Evolutionary conservation across 805 yeast species (phyloP), one percentile per base, ranked within the genome.

Genomic region (Metschnikowia rubicola): DNA sequence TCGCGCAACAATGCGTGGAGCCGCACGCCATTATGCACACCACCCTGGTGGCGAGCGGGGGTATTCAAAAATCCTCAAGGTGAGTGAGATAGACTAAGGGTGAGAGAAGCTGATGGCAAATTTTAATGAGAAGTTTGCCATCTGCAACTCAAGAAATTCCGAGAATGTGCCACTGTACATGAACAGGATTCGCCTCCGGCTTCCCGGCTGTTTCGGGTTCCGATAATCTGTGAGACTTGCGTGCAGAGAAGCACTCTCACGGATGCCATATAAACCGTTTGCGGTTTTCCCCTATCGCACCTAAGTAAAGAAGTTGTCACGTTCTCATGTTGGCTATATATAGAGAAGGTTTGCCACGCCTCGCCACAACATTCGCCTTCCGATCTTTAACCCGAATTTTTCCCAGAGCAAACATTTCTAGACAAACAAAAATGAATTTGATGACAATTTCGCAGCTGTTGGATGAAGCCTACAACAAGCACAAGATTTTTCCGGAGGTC

Each of bases 371-470:
- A 8, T 4, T 39, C 33, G 37, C 37, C 26, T 13, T 37, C 34
- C 30, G 34, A 13, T 21, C n/a, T 21, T n/a, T 30, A 17, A 34
- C 39, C 37, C 26, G 43, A 33, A 30, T 30, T 21, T 37, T 32
- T 29, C 33, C 34, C 4, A 26, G 29, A 8, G 3, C 26, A 33
- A 10, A 29, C 11, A 34, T 26, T 29, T 15, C 26, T 11, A 45
- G 26, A 46, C 44, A 38, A 34, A 35, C 59, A 28, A 64, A 51
- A 54, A 73, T 71, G 78, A 64, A 64, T 44, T 68, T 78, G 47
- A 66, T 78, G 55, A 79, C 83, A 15, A 79, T 79, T 48, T 73
- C 81, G 36, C 79, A 75, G 61, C 76, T 80, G 34, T 71, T 79
- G 51, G 79, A 73, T 57, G 83, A 78, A 49, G 65, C 80, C 13